These are phyloP conservation scores for Komagataella pseudopastoris DNA, from an alignment of 805 yeast genomes.

Conservation along the genomic window DNA sequence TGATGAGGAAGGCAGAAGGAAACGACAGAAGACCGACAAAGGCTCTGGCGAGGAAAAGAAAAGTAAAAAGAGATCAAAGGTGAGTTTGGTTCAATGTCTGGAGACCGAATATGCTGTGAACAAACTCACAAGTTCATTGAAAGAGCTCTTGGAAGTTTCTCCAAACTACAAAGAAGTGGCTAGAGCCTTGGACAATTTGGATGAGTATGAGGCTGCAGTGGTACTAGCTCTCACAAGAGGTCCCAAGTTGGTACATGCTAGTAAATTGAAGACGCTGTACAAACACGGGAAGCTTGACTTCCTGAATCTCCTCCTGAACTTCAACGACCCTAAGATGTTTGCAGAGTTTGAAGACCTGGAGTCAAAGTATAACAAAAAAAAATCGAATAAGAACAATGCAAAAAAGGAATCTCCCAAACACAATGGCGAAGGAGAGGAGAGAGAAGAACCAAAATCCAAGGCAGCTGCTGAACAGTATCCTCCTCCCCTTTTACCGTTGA, in stretches of 20 bases:
- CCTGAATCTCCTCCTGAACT: conserved; percentile 40
- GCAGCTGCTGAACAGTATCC: conserved; percentile 24
- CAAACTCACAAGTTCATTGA: neutral
- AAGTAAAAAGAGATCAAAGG: neutral
- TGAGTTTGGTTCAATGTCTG: neutral
- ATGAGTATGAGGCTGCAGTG: neutral
- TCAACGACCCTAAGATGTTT: conserved; percentile 16
- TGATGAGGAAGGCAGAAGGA: neutral
- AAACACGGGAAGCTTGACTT: conserved; percentile 32
- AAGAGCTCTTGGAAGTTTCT: neutral
- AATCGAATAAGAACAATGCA: neutral
- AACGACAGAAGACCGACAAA: neutral
- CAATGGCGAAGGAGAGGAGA: conserved; percentile 1
- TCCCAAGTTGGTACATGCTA: conserved; percentile 44
- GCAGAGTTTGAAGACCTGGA: conserved; percentile 5
- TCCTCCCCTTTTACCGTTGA: conserved; percentile 61
- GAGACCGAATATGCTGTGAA: neutral
- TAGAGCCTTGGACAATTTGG: neutral
- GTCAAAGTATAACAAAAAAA: neutral
- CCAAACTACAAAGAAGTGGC: neutral
- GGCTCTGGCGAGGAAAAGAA: neutral
- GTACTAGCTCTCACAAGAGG: conserved; percentile 28
- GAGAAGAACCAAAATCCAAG: conserved; percentile 5
- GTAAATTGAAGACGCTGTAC: conserved; percentile 42
- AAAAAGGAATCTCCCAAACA: neutral